A percentile compares a stretch with the other conserved stretches of the same genome.
These are phyloP conservation scores for Ustilago crameri DNA, from an alignment of 1,284 basidiomycete species.

Conservation along the genomic window DNA sequence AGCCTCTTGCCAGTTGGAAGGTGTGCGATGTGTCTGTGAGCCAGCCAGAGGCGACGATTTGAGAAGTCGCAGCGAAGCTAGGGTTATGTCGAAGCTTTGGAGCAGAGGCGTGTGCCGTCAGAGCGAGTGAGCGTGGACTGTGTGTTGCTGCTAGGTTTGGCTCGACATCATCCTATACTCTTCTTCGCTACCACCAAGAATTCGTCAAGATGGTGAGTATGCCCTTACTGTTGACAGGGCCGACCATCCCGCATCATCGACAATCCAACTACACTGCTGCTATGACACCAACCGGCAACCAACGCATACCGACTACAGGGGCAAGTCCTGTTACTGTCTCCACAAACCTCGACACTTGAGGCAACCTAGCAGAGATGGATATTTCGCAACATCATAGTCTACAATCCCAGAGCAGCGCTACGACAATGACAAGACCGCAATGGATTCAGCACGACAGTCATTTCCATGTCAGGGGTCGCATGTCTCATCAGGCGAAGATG, in stretches of 20 bases:
- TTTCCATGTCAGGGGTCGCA: no score
- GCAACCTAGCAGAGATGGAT: no score
- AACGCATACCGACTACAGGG: background rate
- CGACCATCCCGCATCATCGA: conserved; percentile 30
- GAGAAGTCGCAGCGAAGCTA: background rate
- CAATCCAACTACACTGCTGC: conserved; percentile 18
- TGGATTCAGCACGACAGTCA: no score
- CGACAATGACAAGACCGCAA: no score
- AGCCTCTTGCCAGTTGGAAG: no score
- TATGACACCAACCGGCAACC: background rate
- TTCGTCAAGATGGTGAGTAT: conserved; percentile 55
- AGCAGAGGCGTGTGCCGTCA: background rate
- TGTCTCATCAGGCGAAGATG: no score
- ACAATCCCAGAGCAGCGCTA: no score
- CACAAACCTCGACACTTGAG: background rate
- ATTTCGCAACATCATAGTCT: no score
- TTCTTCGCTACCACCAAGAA: conserved; percentile 51
- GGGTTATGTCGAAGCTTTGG: no score
- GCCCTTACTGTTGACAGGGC: conserved; percentile 9
- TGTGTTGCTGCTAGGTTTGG: conserved; percentile 26
- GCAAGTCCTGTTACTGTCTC: conserved; percentile 4
- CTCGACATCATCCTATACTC: conserved; percentile 40
- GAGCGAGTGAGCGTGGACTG: conserved; percentile 2
- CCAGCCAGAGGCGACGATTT: background rate
- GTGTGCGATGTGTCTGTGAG: no score